A percentile compares a stretch with the other conserved stretches of the same genome.
These are phyloP conservation scores for Gillenia trifoliata DNA, from an alignment of 306 rosid genomes.

Conservation along the genomic window DNA sequence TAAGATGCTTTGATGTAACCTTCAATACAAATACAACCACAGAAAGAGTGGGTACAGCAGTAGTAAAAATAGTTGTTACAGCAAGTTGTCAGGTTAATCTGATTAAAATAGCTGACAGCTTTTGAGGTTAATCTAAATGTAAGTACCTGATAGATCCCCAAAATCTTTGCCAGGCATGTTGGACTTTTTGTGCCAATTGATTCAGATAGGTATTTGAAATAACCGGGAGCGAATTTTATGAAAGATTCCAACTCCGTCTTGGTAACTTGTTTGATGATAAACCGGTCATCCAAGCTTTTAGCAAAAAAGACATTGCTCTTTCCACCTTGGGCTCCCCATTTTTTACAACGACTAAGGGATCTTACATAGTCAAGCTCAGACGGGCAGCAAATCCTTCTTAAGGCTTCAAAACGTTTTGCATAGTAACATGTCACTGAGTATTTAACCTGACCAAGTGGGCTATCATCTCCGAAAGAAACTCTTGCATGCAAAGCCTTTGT, in stretches of 20 bases:
- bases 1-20: constrained; percentile 78
- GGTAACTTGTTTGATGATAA: constrained; percentile 84
- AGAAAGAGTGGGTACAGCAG: constrained; percentile 6
- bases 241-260: constrained; percentile 96
- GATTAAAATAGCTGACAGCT: background rate
- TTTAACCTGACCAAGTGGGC: constrained; percentile 67
- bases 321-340: constrained; percentile 99
- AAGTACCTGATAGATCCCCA: constrained; percentile 95
- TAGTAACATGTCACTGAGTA: constrained; percentile 71
- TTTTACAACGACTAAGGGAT: constrained; percentile 93
- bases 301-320: constrained; percentile 98
- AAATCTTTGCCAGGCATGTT: constrained; percentile 91
- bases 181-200: constrained; percentile 73
- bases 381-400: constrained; percentile 82
- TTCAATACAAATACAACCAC: constrained; percentile 36
- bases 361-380: constrained; percentile 80
- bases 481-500: constrained; percentile 71
- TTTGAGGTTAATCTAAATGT: constrained; percentile 8
- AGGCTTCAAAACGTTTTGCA: constrained; percentile 80
- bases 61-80: background rate
- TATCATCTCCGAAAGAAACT: constrained; percentile 81
- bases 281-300: constrained; percentile 87
- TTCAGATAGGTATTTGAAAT: constrained; percentile 82
- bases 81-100: background rate
- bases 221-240: constrained; percentile 71